Conservation (phyloP, 2,329 filamentous ascomycete species). For the Karstenula rhodostoma region DNA sequence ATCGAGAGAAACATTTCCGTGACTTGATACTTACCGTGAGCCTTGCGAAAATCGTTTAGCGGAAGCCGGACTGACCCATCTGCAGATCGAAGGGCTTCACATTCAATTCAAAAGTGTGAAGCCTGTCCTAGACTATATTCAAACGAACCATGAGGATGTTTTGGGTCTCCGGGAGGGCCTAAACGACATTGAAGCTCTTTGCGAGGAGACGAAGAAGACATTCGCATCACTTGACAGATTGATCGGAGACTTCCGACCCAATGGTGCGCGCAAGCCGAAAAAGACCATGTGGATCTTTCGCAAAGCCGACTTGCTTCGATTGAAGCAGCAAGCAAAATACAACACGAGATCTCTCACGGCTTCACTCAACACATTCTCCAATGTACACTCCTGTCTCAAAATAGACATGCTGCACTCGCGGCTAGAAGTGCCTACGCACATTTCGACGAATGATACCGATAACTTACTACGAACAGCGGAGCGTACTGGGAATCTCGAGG, state of each 20-base stretch:
- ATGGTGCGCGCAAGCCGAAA: not conserved
- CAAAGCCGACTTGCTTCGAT: not conserved
- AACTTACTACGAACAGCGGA: not conserved
- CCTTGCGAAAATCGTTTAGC: no score
- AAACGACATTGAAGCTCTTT: not conserved
- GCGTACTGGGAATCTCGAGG: not conserved
- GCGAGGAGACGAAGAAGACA: not conserved
- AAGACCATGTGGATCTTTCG: not conserved
- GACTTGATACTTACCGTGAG: not conserved
- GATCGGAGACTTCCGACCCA: not conserved
- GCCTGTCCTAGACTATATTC: not conserved
- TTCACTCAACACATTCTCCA: not conserved
- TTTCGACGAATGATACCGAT: not conserved
- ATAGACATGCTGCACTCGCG: not conserved
- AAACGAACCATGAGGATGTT: not conserved
- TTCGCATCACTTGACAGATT: not conserved
- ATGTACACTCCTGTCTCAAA: not conserved
- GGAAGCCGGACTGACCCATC: not conserved
- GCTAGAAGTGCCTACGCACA: not conserved
- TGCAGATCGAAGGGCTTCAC: not conserved
- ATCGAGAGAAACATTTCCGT: conserved; percentile 15
- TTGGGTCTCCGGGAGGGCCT: not conserved
- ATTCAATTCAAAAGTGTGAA: not conserved
- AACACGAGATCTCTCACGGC: not conserved
- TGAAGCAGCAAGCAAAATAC: not conserved